phyloP scores from a whole-genome alignment of 495 filamentous ascomycete species.

The Poronia punctata region DNA sequence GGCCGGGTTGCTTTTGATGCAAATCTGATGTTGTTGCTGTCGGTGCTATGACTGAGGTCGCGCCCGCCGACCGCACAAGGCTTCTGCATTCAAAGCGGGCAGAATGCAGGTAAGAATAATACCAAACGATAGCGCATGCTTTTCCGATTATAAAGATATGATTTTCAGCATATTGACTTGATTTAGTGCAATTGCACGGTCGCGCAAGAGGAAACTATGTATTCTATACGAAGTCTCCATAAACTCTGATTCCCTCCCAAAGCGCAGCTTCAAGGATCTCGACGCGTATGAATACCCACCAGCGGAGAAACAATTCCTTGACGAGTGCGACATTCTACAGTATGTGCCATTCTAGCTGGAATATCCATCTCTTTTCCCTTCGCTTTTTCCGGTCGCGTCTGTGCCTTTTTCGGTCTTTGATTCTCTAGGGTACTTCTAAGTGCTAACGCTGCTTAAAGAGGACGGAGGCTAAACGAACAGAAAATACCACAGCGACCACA shows the following conservation, averaged over 20 bases:
- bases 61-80: constrained; percentile 45
- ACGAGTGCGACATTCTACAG: constrained; percentile 68
- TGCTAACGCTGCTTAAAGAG: constrained; percentile 42
- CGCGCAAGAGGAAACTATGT: constrained; percentile 76
- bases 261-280: constrained; percentile 33
- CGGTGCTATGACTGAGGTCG: constrained; percentile 54
- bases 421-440: constrained; percentile 14
- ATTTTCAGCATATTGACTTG: constrained; percentile 27
- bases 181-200: constrained; percentile 63
- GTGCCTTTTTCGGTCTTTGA: constrained; percentile 11
- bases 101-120: constrained; percentile 40
- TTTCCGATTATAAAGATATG: constrained; percentile 40
- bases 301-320: constrained; percentile 59
- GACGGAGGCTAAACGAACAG: constrained; percentile 61
- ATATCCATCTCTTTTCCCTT: constrained; percentile 9
- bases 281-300: constrained; percentile 44
- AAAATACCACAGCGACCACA: constrained; percentile 56
- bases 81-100: constrained; percentile 47
- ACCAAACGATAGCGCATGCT: constrained; percentile 34
- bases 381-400: constrained; percentile 15
- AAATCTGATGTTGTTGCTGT: constrained; percentile 53
- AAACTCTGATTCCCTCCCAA: constrained; percentile 37
- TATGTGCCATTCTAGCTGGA: constrained; percentile 40
- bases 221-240: constrained; percentile 64
- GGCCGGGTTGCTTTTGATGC: constrained; percentile 43